Percentiles rank a stretch among this genome's conserved stretches.
phyloP scores from a whole-genome alignment of 495 filamentous ascomycete species.

The Talaromyces ruber region DNA sequence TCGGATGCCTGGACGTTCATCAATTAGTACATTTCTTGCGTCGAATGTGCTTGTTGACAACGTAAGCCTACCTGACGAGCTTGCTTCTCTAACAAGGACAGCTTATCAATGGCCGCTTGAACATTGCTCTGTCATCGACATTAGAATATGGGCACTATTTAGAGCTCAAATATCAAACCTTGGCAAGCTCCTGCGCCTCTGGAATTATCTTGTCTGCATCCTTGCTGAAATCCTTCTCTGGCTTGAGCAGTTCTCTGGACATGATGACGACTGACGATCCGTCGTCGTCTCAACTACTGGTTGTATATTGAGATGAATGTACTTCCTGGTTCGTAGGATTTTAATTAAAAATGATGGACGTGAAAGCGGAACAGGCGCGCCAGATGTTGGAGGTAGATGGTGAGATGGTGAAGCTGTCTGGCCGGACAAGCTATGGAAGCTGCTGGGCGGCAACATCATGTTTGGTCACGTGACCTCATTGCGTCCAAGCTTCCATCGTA shows the following conservation, averaged over 20 bases:
- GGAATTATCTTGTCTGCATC: conserved; percentile 86
- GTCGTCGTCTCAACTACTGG: conserved; percentile 3
- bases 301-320: not conserved
- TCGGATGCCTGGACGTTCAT: conserved; percentile 65
- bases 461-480: not conserved
- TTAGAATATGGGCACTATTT: not conserved
- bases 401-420: not conserved
- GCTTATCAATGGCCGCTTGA: conserved; percentile 84
- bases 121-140: conserved; percentile 54
- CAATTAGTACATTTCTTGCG: not conserved
- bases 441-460: not conserved
- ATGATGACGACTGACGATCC: conserved; percentile 34
- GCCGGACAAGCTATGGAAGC: not conserved
- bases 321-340: not conserved
- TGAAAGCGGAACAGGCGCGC: not conserved
- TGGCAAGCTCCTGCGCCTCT: conserved; percentile 77
- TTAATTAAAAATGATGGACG: not conserved
- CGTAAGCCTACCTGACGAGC: conserved; percentile 67
- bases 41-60: not conserved
- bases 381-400: not conserved
- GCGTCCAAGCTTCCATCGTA: not conserved
- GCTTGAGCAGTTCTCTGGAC: conserved; percentile 55
- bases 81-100: conserved; percentile 86
- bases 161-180: conserved; percentile 42
- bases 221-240: conserved; percentile 75